Percentiles rank a stretch among this genome's conserved stretches.
Evolutionary conservation across 225 moss, liverwort and hornwort species (phyloP).

Genomic region (Ulota crispa): DNA sequence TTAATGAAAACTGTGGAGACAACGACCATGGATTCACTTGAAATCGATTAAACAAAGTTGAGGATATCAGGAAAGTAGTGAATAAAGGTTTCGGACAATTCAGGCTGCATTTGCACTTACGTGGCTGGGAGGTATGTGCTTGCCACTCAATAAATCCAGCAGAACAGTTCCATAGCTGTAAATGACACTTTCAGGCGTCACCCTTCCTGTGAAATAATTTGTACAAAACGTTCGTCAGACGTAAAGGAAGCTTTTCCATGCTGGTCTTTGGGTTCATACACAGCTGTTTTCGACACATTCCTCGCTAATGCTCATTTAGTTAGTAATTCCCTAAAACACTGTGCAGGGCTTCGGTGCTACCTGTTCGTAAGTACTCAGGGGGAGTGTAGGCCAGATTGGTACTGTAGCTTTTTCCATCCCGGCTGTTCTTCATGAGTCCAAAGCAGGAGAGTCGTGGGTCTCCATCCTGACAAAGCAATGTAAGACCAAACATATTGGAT

Average conservation of each 20-base stretch:
- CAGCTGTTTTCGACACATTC: background rate
- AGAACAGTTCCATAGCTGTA: conserved; percentile 97
- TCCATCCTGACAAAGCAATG: conserved; percentile 54
- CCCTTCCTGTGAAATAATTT: conserved; percentile 67
- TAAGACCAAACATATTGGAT: background rate
- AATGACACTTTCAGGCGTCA: conserved; percentile 95
- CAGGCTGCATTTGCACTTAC: conserved; percentile 41
- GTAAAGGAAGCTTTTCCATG: background rate
- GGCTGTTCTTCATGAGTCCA: conserved; percentile 97
- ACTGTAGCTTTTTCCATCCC: conserved; percentile 99
- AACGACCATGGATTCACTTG: background rate
- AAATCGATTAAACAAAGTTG: background rate
- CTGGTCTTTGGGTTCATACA: background rate
- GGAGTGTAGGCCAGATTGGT: conserved; percentile 98
- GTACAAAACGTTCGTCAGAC: background rate
- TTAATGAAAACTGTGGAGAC: background rate
- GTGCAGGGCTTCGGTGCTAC: conserved; percentile 21
- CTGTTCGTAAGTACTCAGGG: conserved; percentile 91
- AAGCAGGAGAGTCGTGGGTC: conserved; percentile 96
- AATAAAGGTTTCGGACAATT: background rate
- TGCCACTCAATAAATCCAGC: conserved; percentile 90
- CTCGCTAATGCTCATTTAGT: background rate
- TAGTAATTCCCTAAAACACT: background rate
- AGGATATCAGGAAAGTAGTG: background rate
- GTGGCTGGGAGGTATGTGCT: conserved; percentile 98